Base-by-base conservation (phyloP, 805 yeast species). In the Candida rishiriensis region DNA sequence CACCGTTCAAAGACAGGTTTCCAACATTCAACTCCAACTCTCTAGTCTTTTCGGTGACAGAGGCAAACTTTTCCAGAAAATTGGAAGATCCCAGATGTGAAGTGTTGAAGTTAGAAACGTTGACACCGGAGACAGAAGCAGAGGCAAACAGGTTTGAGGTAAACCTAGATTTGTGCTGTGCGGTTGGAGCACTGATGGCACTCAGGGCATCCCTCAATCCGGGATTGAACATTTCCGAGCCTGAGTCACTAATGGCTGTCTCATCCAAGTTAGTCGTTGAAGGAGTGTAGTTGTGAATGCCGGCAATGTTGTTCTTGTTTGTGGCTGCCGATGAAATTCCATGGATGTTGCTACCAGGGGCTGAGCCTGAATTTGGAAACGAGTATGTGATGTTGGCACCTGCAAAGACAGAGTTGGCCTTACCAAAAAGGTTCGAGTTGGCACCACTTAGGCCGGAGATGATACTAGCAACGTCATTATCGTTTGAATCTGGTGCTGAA, bases 21-120 rank as follows among this genome's bases (percentile, higher is more conserved):
- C 72, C 71, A 42, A 77, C 55, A 11, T 72, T 73, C 41, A 68
- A 67, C 52, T 81, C 87, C 37, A 81, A 69, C 51, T 82, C 88
- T 54, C 84, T 69, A 0, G 88, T 82, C 39, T 84, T 83, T 44
- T 82, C 87, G 7, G 85, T 83, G 14, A 82, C 83, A 2, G 79
- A 68, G 7, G 83, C 69, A 55, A 82, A 82, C 61, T 80, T 81
- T 49, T 78, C 82, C 49, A 82, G 64, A 54, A 82, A 82, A 39
- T 76, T 68, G 15, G 71, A 66, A 8, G 65, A 52, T 2, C 65
- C 65, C 34, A 57, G 41, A 21, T 49, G 42, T 3, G 60, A 34
- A 29, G 51, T 17, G 32, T 56, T 55, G 30, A 62, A 47, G 56
- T 50, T 45, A 55, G 65, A 40, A 44, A 54, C 63, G 28, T 71